Evolutionary conservation across 306 rosid genomes (phyloP).

Genomic region (Inga oerstediana): DNA sequence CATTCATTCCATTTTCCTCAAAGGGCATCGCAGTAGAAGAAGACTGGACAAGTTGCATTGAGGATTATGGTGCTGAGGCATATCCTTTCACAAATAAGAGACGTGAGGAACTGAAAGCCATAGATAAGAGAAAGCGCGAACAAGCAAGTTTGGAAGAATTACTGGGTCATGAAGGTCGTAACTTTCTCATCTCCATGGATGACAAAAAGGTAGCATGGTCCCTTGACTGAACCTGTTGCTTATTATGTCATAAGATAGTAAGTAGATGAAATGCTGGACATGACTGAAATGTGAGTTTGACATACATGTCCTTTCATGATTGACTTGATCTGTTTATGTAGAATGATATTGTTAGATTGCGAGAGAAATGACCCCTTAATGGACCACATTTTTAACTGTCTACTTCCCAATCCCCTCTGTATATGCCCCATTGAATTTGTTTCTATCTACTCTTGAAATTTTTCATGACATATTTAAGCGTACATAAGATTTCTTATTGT

Average conservation of each 20-base stretch:
- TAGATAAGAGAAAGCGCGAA: slow-evolving; percentile 64
- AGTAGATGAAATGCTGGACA: neutral
- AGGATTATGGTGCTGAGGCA: slow-evolving; percentile 85
- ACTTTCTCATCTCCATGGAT: slow-evolving; percentile 60
- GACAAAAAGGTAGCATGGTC: slow-evolving; percentile 56
- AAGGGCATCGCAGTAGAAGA: slow-evolving; percentile 54
- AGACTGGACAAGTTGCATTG: slow-evolving; percentile 72
- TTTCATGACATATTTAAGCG: no score
- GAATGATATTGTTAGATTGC: neutral
- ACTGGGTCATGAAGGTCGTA: slow-evolving; percentile 58
- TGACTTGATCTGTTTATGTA: neutral
- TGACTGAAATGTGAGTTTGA: neutral
- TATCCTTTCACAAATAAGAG: slow-evolving; percentile 88
- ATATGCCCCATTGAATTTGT: no score
- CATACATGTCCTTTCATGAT: neutral
- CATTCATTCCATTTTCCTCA: slow-evolving; percentile 57
- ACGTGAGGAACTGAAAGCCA: slow-evolving; percentile 61
- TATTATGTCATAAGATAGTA: neutral
- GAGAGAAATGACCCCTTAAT: no score
- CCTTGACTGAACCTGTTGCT: neutral
- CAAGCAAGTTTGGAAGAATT: slow-evolving; percentile 68
- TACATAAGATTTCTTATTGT: neutral
- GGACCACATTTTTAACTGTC: no score
- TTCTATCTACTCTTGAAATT: no score
- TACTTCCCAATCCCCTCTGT: no score